A percentile compares a stretch with the other conserved stretches of the same genome.
Evolutionary conservation across 176 grass and related monocot genomes (phyloP).

Genomic region (Eragrostis nindensis): DNA sequence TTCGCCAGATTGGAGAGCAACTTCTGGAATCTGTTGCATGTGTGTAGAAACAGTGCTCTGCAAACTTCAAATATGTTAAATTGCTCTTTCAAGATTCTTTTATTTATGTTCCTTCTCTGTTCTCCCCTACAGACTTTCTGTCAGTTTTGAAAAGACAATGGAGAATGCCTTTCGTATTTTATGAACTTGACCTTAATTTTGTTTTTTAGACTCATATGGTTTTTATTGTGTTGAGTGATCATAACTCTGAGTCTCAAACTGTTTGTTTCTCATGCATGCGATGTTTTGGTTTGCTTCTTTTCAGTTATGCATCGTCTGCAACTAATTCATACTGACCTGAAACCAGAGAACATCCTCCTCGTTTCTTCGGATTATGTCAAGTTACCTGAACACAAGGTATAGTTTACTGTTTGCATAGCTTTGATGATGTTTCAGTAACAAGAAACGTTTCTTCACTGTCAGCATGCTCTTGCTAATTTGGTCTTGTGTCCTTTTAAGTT

Average conservation of each 20-base stretch:
- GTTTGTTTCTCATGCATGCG: conserved; percentile 3
- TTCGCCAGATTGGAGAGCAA: conserved; percentile 70
- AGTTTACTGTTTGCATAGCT: not conserved
- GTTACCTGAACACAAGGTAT: conserved; percentile 58
- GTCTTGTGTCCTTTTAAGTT: not conserved
- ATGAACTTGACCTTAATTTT: not conserved
- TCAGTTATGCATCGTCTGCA: conserved; percentile 67
- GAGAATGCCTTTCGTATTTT: not conserved
- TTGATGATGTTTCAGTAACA: not conserved
- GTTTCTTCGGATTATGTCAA: conserved; percentile 57
- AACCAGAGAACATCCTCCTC: conserved; percentile 77
- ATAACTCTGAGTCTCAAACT: conserved; percentile 5
- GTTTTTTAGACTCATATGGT: not conserved
- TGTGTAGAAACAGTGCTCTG: conserved; percentile 57
- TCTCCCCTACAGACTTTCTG: not conserved
- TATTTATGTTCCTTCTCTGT: not conserved
- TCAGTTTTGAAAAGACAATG: not conserved
- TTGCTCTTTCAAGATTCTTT: conserved; percentile 26
- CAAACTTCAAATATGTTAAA: conserved; percentile 38
- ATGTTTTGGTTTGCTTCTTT: conserved; percentile 29
- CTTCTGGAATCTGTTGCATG: conserved; percentile 83
- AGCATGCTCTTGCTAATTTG: not conserved
- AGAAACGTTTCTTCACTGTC: not conserved
- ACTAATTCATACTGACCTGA: conserved; percentile 73
- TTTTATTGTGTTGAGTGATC: not conserved